Evolutionary conservation across 2,329 filamentous ascomycete species (phyloP).

Genomic region (Aspergillus clavatus): DNA sequence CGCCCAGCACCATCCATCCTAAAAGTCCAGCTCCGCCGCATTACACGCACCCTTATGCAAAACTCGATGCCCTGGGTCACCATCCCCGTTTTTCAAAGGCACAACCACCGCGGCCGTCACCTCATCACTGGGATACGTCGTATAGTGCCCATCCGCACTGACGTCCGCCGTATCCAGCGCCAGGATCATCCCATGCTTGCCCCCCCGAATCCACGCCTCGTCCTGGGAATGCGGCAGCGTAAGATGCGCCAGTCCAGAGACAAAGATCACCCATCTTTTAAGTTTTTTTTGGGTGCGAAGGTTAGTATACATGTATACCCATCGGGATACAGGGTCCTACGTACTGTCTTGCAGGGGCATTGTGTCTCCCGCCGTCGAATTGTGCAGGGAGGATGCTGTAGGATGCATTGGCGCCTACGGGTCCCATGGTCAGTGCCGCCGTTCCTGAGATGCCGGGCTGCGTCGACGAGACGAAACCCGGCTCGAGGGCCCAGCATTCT

Average conservation of each 20-base stretch:
- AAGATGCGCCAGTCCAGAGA: conserved; percentile 40
- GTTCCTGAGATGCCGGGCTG: conserved; percentile 33
- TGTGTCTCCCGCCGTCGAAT: conserved; percentile 41
- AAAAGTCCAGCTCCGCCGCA: conserved; percentile 11
- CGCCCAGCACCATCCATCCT: background rate
- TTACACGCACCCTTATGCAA: conserved; percentile 40
- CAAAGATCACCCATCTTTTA: conserved; percentile 35
- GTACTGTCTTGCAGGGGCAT: conserved; percentile 42
- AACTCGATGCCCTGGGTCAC: conserved; percentile 37
- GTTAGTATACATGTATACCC: too few relatives aligned
- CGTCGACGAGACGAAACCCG: conserved; percentile 31
- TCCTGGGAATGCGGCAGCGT: conserved; percentile 38
- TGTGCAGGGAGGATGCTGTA: conserved; percentile 35
- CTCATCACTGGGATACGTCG: conserved; percentile 38
- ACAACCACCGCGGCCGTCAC: conserved; percentile 37
- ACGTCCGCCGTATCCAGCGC: conserved; percentile 42
- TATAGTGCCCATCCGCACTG: conserved; percentile 39
- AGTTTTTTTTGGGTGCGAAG: too few relatives aligned
- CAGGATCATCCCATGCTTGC: conserved; percentile 40
- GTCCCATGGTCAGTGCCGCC: conserved; percentile 29
- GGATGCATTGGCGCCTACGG: conserved; percentile 27
- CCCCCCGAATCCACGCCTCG: conserved; percentile 38
- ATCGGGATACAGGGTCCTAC: too few relatives aligned
- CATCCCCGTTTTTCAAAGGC: conserved; percentile 29
- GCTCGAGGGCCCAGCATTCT: conserved; percentile 45